A percentile compares a stretch with the other conserved stretches of the same genome.
Conservation (phyloP, 2,329 filamentous ascomycete genomes). For the Trichoderma harzianum region DNA sequence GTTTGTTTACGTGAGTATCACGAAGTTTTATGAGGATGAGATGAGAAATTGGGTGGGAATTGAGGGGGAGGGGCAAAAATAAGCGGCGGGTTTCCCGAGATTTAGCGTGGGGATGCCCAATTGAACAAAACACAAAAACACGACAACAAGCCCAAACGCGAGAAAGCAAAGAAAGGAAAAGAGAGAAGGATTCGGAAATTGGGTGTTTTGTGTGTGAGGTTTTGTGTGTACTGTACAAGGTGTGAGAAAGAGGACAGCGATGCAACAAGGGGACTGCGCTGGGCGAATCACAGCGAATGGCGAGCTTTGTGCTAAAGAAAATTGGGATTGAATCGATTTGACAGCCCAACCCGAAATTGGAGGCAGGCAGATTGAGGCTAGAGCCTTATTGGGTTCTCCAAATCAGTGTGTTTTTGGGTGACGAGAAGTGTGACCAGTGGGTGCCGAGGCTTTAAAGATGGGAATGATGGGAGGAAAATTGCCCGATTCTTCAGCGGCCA, state of each 20-base stretch:
- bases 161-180: neutral
- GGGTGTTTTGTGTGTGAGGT: neutral
- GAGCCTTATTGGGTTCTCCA: neutral
- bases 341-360: too few species aligned
- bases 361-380: neutral
- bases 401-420: neutral
- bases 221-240: neutral
- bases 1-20: neutral
- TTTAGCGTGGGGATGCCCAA: neutral
- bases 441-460: neutral
- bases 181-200: neutral
- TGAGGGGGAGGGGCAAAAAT: conserved; percentile 12
- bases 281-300: neutral
- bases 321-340: neutral
- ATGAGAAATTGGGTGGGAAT: neutral
- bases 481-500: neutral
- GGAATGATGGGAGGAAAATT: neutral
- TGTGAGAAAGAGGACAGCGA: conserved; percentile 6
- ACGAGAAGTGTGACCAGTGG: neutral
- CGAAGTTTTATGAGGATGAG: neutral
- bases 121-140: neutral
- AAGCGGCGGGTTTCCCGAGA: neutral
- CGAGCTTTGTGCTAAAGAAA: neutral
- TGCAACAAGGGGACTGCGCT: neutral
- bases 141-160: neutral